Evolutionary conservation across 192 early-diverging fungal genomes (phyloP), one percentile per base, ranked within the genome.

Genomic region (Thoreauomyces humboldtii): DNA sequence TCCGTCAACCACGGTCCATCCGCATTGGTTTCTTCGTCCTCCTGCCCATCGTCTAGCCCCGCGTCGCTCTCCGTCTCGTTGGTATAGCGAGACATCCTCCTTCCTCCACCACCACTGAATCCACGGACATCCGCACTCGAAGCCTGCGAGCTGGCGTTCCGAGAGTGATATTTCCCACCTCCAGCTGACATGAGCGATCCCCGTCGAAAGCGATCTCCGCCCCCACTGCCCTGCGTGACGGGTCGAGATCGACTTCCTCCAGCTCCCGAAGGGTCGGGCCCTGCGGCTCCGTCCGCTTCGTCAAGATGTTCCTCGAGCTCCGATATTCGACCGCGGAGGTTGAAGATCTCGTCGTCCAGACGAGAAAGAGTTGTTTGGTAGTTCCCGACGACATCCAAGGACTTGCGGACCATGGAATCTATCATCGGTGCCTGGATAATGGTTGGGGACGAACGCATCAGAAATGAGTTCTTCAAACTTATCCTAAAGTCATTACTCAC

Each of bases 261-360:
- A 6, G 4, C 38, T 32, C 38, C 38, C 5, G 27, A 15, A 22
- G 15, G 21, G 34, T 37, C 34, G 33, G 38, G 34, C 55, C 5
- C 55, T 9, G 9, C 38, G 38, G 11, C 38, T 34, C 22, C 55
- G 4, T 14, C 19, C 32, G 35, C 47, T 29, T 69, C 48, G 59
- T 69, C 67, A 19, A 47, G 19, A 25, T n/a, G 19, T 27, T 69
- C 67, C 21, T 62, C 59, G 22, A 69, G 59, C 43, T 69, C 59
- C 7, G 51, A 41, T n/a, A 69, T 53, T 19, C 28, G 46, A 17
- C 34, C 59, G 4, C 67, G 58, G 21, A 69, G 51, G 29, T 46
- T 31, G 50, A 69, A 60, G 35, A 69, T 69, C 15, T 48, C 47
- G 24, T 61, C 59, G 43, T 69, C 67, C 7, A 31, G 47, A 31